Base-by-base conservation (phyloP, 306 rosid genomes). In the Glycine latifolia region DNA sequence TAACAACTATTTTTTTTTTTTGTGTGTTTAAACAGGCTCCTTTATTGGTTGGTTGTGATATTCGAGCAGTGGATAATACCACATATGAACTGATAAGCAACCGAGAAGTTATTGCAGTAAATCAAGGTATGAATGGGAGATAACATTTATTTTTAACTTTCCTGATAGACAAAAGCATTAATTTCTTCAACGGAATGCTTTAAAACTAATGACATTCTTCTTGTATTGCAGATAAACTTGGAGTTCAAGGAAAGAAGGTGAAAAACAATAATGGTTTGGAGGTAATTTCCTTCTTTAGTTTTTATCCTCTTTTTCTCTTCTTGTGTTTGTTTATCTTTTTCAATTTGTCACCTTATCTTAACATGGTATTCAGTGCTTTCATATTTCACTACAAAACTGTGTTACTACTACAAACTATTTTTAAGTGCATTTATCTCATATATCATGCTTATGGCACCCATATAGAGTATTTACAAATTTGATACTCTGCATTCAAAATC, bases 71-170 rank as follows among this genome's bases (percentile, higher is more conserved):
- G 20, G 20, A 20, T 20, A 20, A 20, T 20, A 20, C 20, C 20
- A 20, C 20, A 20, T 20, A 20, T 20, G 20, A 20, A 20, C 20
- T 20, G 20, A 20, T 20, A 20, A 20, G 20, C 20, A 20, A 20
- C 20, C 20, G 20, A 20, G 20, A 20, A 20, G 20, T 20, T 20
- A 20, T 20, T 20, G 20, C 93, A 48, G 93, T 90, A 79, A 90
- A 92, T 79, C 97, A 92, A 88, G 95, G 97, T 80, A 75, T 0
- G 86, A 44, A 74, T 46, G 65, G 2, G 50, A 47, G 50, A 47
- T 47, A 47, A 47, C 89, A 20, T 20, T 20, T 20, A 48, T 10
- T 48, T 48, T 14, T 48, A 1, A 48, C 53, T 48, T 48, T 48
- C 53, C 10, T 48, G 53, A 48, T 9, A 48, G 53, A 3, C 14